Conservation (phyloP, 2,329 filamentous ascomycete species). For the Penicillium thymicola region DNA sequence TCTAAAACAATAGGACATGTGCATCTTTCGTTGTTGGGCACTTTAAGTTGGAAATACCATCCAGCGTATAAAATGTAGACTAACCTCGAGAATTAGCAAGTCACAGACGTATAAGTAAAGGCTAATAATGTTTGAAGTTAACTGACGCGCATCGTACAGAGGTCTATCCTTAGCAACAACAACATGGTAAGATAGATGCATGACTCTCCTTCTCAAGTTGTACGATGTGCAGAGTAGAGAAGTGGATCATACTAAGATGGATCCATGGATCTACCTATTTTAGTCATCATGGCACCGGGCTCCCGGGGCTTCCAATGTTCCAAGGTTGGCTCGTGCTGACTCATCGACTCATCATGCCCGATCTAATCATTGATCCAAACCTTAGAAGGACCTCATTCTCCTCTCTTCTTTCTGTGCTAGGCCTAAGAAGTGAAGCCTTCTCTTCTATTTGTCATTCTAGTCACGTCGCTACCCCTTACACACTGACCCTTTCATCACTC, state of each 20-base stretch:
- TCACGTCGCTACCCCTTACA: neutral
- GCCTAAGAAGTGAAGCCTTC: neutral
- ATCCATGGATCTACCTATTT: neutral
- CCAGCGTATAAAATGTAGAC: too few species aligned
- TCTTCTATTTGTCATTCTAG: neutral
- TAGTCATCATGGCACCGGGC: neutral
- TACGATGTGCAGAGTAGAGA: neutral
- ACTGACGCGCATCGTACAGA: neutral
- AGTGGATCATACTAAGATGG: neutral
- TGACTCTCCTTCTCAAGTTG: neutral
- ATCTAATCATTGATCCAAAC: neutral
- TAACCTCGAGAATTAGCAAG: neutral
- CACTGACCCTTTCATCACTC: neutral
- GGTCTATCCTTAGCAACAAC: neutral
- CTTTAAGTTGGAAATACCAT: neutral
- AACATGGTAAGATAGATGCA: neutral
- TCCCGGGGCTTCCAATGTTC: too few species aligned
- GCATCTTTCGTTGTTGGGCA: neutral
- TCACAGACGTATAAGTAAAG: neutral
- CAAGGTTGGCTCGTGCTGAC: neutral
- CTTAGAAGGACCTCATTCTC: neutral
- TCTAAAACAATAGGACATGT: too few species aligned
- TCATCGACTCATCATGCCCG: conserved; percentile 8
- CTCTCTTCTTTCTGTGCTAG: neutral
- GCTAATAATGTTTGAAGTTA: neutral